Conservation (phyloP, 2,329 filamentous ascomycete genomes). For the Aspergillus intermedius region DNA sequence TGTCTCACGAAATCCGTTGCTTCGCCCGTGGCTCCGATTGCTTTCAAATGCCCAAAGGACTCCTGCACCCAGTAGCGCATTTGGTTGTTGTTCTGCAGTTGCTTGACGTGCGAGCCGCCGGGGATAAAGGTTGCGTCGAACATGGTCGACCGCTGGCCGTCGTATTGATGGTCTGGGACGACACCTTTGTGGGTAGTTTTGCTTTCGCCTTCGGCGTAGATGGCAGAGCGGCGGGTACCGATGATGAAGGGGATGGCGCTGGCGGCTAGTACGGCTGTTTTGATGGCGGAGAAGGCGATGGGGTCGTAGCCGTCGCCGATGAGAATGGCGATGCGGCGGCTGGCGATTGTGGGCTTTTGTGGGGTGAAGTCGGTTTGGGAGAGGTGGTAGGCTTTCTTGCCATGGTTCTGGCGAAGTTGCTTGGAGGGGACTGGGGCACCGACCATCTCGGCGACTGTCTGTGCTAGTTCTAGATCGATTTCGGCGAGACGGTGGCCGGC, state of each 20-base stretch:
- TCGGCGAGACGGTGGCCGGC: conserved; percentile 61
- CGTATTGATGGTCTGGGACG: conserved; percentile 68
- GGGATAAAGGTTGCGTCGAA: conserved; percentile 76
- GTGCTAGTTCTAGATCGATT: conserved; percentile 64
- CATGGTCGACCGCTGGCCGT: conserved; percentile 69
- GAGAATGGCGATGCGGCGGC: conserved; percentile 66
- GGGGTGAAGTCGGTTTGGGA: conserved; percentile 61
- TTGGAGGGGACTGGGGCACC: conserved; percentile 57
- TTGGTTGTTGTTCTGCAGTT: conserved; percentile 62
- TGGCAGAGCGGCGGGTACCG: conserved; percentile 57
- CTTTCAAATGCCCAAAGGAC: conserved; percentile 74
- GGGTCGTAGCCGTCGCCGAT: conserved; percentile 72
- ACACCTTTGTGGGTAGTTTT: conserved; percentile 51
- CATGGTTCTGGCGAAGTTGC: conserved; percentile 55
- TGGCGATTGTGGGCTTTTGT: conserved; percentile 58
- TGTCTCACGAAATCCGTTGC: conserved; percentile 57
- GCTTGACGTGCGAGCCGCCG: conserved; percentile 58
- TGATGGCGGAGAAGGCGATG: conserved; percentile 58
- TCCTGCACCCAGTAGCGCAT: conserved; percentile 72
- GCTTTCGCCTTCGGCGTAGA: conserved; percentile 56
- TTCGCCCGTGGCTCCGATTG: conserved; percentile 69
- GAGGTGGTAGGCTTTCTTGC: conserved; percentile 58
- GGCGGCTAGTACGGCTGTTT: conserved; percentile 55
- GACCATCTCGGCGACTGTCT: conserved; percentile 63
- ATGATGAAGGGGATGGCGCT: conserved; percentile 66